Evolutionary conservation across 2,329 filamentous ascomycete species (phyloP), one percentile per base, ranked within the genome.

Genomic region (Dactylellina sp.): DNA sequence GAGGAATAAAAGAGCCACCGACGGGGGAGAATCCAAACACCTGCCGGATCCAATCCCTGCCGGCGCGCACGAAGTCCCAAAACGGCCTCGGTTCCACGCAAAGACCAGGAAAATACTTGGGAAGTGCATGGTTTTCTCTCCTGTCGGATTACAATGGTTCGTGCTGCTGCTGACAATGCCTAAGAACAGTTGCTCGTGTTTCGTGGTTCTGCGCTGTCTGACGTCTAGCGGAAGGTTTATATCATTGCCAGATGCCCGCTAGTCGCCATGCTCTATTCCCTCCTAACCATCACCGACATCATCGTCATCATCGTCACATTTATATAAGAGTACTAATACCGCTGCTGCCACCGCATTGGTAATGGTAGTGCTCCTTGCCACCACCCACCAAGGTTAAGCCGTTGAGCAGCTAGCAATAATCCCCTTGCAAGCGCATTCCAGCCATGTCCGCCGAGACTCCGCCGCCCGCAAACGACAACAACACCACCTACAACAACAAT

Each of bases 371-470:
- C n/a, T n/a, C n/a, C n/a, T n/a, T n/a, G n/a, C n/a, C n/a, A n/a
- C n/a, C n/a, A n/a, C n/a, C n/a, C n/a, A n/a, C n/a, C n/a, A n/a
- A n/a, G n/a, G n/a, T n/a, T n/a, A 32, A 5, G 28, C 28, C 5
- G 28, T 32, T 32, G 28, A 32, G 28, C 9, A 32, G 9, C 9
- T 32, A 32, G 28, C 9, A 12, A 12, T 40, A 5, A 16, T 7
- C n/a, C n/a, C n/a, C 9, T 20, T 35, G 42, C 39, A 35, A 24
- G 24, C 16, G 35, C 44, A 16, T 28, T 39, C 22, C 22, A 49
- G 47, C 53, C 53, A 68, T 68, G 63, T 68, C 63, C 46, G 53
- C 62, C 59, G 57, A 71, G 65, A 18, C 66, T 25, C 18, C 46
- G 47, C 50, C 49, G 35, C 47, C 40, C 11, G 18, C 49, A 39